Evolutionary conservation across 2,329 filamentous ascomycete species (phyloP), one percentile per base, ranked within the genome.

Genomic region (Calonectria pteridis): DNA sequence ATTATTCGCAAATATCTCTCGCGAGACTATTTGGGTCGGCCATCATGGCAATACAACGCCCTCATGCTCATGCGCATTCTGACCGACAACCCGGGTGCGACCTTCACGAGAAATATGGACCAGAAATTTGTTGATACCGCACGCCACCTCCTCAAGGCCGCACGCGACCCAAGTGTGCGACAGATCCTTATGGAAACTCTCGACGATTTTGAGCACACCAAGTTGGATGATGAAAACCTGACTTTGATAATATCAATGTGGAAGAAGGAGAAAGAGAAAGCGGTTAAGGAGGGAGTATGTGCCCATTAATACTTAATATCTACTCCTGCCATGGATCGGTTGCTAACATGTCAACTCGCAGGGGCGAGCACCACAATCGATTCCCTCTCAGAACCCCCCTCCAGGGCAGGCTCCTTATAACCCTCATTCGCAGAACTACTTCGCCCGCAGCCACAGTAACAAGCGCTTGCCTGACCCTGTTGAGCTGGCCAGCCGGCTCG

Each of bases 51-150:
- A 84, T 98, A 98, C 89, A 98, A 98, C 86, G 94, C 95, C 76
- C 92, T 98, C 81, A 98, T 98, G 97, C 90, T 99, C 70, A 89
- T 97, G 78, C 93, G 96, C 75, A 99, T 99, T 81, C 88, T 99
- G 77, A 90, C 93, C 78, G 96, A 98, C 84, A 98, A 99, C 83
- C 97, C 97, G 0, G 96, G 96, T 35, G 89, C 90, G 67, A 95
- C 92, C 2, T 99, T 99, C 81, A 98, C 96, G n/a, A 91, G 94
- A 77, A 96, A 98, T 83, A 85, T 98, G 51, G 96, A 98, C 84
- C 89, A 93, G 81, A 95, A 95, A 80, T 98, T 98, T 81, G 91
- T 94, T 67, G 89, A 93, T 51, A 92, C 92, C 0, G 86, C 94
- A 20, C 96, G 96, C 85, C 90, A 94, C 51, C 85, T 98, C 73